Conservation (phyloP, 345 rosid genomes). For the Excoecaria agallocha region DNA sequence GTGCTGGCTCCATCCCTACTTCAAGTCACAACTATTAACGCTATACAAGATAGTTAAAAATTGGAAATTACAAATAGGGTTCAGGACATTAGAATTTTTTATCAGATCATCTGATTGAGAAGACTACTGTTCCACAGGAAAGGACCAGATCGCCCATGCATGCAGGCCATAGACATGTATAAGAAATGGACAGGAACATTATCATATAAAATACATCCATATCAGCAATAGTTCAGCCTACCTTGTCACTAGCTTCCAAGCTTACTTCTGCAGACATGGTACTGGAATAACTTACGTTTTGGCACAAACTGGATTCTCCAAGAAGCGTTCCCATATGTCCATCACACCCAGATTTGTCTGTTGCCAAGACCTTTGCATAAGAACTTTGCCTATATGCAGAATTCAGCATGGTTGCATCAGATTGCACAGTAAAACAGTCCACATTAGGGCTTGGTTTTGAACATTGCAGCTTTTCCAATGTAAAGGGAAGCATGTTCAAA, state of each 20-base stretch:
- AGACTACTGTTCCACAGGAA: not conserved
- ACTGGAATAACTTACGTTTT: conserved; percentile 5
- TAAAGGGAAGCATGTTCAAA: conserved; percentile 53
- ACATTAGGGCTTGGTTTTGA: conserved; percentile 25
- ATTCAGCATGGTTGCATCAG: conserved; percentile 20
- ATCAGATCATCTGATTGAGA: not conserved
- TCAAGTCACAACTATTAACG: too few species aligned
- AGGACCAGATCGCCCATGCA: not conserved
- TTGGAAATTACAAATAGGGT: not conserved
- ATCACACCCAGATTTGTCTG: conserved; percentile 14
- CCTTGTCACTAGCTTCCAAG: conserved; percentile 31
- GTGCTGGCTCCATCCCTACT: too few species aligned
- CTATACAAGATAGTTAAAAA: too few species aligned
- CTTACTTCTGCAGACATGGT: conserved; percentile 7
- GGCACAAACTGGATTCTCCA: conserved; percentile 21
- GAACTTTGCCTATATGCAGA: conserved; percentile 20
- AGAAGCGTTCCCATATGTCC: conserved; percentile 1
- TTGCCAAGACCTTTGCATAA: conserved; percentile 14
- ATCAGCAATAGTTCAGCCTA: conserved; percentile 21
- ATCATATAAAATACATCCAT: not conserved
- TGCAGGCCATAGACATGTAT: not conserved
- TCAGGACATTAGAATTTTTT: not conserved
- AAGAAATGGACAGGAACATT: not conserved
- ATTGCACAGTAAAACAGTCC: conserved; percentile 21
- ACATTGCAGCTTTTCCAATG: conserved; percentile 27